Evolutionary conservation across 2,329 filamentous ascomycete species (phyloP), one percentile per base, ranked within the genome.

Genomic region (Phyllosticta capitalensis): DNA sequence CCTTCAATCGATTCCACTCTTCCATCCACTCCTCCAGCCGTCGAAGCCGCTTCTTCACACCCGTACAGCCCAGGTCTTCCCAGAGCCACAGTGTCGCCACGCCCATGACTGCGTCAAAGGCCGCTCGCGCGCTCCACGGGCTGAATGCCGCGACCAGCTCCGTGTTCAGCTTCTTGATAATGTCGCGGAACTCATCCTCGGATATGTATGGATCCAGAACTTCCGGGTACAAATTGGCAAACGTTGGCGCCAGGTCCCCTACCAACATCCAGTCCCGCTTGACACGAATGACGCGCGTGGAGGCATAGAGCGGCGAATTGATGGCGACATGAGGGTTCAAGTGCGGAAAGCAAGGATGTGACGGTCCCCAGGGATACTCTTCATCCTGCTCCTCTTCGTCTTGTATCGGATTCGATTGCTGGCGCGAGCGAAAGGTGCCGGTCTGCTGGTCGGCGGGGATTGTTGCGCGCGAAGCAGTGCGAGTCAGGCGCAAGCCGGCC

Each of bases 141-240:
- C 88, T 84, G 71, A 95, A 96, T 0, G 87, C 86, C n/a, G 81
- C 81, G 48, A 87, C 76, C 17, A 97, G 76, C 63, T 90, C 85
- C 12, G 82, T 76, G 68, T 99, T 99, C 58, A 97, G 80, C 67
- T 86, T 88, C 61, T 91, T 85, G 59, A 99, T 84, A 28, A 97
- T 76, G 10, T 80, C 80, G 3, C 94, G 84, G 69, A 99, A 99
- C 66, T 95, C 90, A 61, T 87, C 86, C 72, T 99, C 94, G 0
- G 84, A 81, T 51, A 99, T 76, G 30, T 92, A 84, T 0, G 91
- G 90, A 65, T 96, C 92, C 7, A 99, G 79, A 61, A 99, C 95
- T 70, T 99, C 94, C 0, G 94, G 94, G 68, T 99, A 99, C 2
- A 96, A 79, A 67, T 97, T 96, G 17, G 90, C 94, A 70, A 95